phyloP scores from a whole-genome alignment of 148 eudicot genomes.

The Spergularia bocconei region DNA sequence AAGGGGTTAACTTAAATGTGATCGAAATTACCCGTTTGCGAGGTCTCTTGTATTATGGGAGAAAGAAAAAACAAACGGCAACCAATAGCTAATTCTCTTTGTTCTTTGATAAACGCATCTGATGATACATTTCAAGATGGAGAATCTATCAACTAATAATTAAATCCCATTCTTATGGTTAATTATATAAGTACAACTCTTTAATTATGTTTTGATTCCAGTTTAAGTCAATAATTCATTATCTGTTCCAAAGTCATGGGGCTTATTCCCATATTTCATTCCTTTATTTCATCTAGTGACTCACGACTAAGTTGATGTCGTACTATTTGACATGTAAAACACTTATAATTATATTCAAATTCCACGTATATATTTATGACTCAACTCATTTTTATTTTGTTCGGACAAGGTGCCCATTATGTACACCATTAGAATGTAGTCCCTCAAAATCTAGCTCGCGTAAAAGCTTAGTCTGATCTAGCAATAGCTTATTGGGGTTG shows the following conservation, averaged over 20 bases:
- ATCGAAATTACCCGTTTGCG: no score
- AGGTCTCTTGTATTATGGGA: no score
- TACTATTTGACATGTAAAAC: background rate
- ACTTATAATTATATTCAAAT: background rate
- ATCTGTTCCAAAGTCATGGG: conserved; percentile 22
- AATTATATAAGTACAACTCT: conserved; percentile 18
- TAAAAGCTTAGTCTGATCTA: no score
- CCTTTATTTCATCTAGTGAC: conserved; percentile 18
- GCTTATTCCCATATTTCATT: background rate
- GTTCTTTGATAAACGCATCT: conserved; percentile 3
- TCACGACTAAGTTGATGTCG: conserved; percentile 20
- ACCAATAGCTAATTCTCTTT: conserved; percentile 4
- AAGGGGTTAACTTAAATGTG: no score
- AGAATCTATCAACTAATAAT: conserved; percentile 23
- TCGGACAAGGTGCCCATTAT: no score
- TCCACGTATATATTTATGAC: background rate
- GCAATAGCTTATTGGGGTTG: no score
- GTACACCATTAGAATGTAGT: no score
- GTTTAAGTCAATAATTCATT: conserved; percentile 26
- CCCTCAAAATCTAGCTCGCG: no score
- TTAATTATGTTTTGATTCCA: conserved; percentile 18
- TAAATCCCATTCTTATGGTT: background rate
- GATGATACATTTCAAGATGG: conserved; percentile 21
- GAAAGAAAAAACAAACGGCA: background rate
- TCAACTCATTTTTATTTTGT: background rate